Conservation (phyloP, 495 filamentous ascomycete genomes). For the Podospora comata region DNA sequence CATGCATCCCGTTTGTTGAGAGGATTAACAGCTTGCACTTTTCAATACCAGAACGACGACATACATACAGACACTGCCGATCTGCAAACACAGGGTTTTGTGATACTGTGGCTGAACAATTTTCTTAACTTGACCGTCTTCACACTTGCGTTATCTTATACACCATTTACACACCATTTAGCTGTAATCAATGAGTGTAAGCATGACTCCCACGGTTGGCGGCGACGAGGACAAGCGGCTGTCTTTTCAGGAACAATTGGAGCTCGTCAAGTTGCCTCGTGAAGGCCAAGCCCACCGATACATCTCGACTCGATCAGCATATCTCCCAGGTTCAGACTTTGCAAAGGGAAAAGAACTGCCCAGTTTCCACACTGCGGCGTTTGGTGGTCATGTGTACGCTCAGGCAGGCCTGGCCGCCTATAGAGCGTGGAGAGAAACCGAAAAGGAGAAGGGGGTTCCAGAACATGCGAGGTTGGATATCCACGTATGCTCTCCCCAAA, state of each 20-base stretch:
- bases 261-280: slow-evolving; percentile 34
- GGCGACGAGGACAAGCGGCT: slow-evolving; percentile 24
- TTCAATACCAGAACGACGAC: not conserved
- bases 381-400: slow-evolving; percentile 66
- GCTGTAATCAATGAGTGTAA: not conserved
- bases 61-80: not conserved
- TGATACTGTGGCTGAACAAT: not conserved
- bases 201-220: slow-evolving; percentile 11
- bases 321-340: slow-evolving; percentile 32
- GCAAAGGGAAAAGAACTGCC: slow-evolving; percentile 17
- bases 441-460: slow-evolving; percentile 26
- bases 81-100: not conserved
- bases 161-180: too few species aligned
- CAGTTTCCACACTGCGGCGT: slow-evolving; percentile 37
- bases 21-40: not conserved
- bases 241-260: slow-evolving; percentile 40
- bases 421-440: slow-evolving; percentile 44
- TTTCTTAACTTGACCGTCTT: not conserved
- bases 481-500: slow-evolving; percentile 48
- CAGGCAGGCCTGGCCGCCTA: slow-evolving; percentile 62
- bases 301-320: slow-evolving; percentile 38
- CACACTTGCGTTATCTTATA: not conserved
- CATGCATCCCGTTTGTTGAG: not conserved
- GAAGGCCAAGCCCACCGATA: slow-evolving; percentile 29
- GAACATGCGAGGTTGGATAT: slow-evolving; percentile 44